Percentiles rank a stretch among this genome's conserved stretches.
These are phyloP conservation scores for Neurospora crassa DNA, from an alignment of 2,329 filamentous ascomycete genomes.

Conservation along the genomic window DNA sequence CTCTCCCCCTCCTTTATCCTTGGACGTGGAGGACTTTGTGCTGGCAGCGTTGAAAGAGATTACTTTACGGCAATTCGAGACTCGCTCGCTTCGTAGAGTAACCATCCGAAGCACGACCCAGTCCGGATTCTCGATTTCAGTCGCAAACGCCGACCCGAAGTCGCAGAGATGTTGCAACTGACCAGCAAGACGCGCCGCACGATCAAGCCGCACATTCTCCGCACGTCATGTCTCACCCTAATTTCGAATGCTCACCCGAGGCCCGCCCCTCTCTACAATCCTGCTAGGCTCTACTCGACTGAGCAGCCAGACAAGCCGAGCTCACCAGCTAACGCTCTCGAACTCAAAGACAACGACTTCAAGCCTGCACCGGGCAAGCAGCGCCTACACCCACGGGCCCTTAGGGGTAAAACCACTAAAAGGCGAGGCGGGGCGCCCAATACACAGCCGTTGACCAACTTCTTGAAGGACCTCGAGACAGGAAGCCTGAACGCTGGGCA, in stretches of 20 bases:
- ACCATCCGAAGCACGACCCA: background rate
- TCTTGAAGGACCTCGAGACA: background rate
- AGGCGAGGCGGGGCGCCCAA: background rate
- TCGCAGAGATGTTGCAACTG: slow-evolving; percentile 13
- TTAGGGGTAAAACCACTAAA: background rate
- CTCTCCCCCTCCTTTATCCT: background rate
- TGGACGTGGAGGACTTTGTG: background rate
- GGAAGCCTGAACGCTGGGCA: background rate
- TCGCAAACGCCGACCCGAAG: background rate
- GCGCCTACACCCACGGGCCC: background rate
- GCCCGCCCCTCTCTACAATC: slow-evolving; percentile 5
- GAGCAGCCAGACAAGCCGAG: background rate
- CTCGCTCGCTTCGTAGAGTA: background rate
- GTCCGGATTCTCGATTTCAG: background rate
- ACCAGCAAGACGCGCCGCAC: slow-evolving; percentile 6
- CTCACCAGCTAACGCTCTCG: background rate
- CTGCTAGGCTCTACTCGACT: slow-evolving; percentile 7
- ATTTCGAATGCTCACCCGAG: slow-evolving; percentile 4
- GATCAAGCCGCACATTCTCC: slow-evolving; percentile 10
- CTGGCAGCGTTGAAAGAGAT: background rate
- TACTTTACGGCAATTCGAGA: background rate
- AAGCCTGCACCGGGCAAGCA: background rate
- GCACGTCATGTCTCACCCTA: slow-evolving; percentile 13
- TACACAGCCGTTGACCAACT: background rate
- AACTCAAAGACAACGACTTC: background rate